Conservation (phyloP, 2,329 filamentous ascomycete species). For the Aspergillus chevalieri region DNA sequence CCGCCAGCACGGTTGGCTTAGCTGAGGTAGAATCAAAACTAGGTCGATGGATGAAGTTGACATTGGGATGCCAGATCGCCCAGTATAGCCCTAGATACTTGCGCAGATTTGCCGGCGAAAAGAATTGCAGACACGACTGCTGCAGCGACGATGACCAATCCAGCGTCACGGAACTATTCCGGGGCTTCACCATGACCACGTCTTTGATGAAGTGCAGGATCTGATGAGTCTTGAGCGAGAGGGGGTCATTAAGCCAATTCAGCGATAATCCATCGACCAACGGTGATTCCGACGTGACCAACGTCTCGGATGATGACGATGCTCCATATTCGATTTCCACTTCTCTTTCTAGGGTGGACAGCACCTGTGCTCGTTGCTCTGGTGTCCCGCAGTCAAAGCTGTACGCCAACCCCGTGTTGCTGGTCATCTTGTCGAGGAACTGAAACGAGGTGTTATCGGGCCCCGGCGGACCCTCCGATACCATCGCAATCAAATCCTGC, state of each 20-base stretch:
- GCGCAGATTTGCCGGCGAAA: constrained; percentile 20
- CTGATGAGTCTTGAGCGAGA: constrained; percentile 31
- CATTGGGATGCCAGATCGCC: constrained; percentile 34
- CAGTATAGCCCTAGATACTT: constrained; percentile 31
- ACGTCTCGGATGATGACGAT: background rate
- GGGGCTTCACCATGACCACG: constrained; percentile 29
- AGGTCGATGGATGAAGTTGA: constrained; percentile 31
- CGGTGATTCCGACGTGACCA: background rate
- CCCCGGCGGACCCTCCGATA: constrained; percentile 1
- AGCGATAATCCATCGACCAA: constrained; percentile 4
- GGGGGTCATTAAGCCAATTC: constrained; percentile 25
- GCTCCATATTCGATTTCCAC: background rate
- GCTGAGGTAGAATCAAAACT: constrained; percentile 26
- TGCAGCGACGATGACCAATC: constrained; percentile 30
- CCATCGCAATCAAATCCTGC: constrained; percentile 8
- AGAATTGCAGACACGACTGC: constrained; percentile 17
- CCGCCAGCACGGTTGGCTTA: constrained; percentile 27
- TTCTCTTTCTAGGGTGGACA: background rate
- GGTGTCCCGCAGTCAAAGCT: constrained; percentile 35
- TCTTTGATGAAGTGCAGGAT: constrained; percentile 31
- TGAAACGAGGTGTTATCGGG: constrained; percentile 9
- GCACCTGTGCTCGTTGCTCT: constrained; percentile 23
- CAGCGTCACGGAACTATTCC: constrained; percentile 28
- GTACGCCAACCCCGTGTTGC: constrained; percentile 28
- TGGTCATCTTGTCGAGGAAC: constrained; percentile 34